phyloP scores from a whole-genome alignment of 768 basidiomycete species.

The Cyclocybe cylindracea region DNA sequence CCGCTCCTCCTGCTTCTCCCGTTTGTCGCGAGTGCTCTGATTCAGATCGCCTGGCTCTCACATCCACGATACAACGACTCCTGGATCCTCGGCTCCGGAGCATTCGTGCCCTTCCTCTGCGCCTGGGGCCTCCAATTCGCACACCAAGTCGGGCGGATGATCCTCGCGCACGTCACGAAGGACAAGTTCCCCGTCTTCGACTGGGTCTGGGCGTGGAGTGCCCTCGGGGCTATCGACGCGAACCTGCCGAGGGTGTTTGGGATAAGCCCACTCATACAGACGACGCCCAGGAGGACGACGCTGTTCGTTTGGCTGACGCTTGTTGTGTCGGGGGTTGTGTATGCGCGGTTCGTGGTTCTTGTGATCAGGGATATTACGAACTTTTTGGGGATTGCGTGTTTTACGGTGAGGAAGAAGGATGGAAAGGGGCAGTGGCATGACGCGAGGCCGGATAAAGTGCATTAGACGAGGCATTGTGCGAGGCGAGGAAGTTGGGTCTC shows the following conservation, averaged over 20 bases:
- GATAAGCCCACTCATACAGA: conserved; percentile 77
- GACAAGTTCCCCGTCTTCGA: conserved; percentile 86
- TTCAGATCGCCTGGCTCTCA: conserved; percentile 83
- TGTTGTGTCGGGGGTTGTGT: conserved; percentile 65
- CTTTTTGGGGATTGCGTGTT: conserved; percentile 92
- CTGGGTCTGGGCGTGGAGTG: conserved; percentile 82
- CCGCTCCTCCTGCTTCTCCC: conserved; percentile 75
- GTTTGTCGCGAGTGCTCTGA: conserved; percentile 66
- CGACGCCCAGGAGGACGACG: conserved; percentile 49
- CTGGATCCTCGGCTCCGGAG: conserved; percentile 70
- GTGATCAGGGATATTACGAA: conserved; percentile 89
- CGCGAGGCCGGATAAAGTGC: conserved; percentile 11
- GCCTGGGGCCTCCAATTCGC: conserved; percentile 94
- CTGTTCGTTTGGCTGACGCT: conserved; percentile 77
- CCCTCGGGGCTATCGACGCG: conserved; percentile 79
- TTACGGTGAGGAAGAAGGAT: conserved; percentile 88
- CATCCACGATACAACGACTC: conserved; percentile 62
- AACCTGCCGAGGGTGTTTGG: conserved; percentile 67
- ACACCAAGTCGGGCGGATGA: conserved; percentile 90
- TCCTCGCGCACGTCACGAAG: conserved; percentile 89
- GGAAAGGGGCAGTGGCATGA: conserved; percentile 58
- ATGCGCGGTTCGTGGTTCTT: conserved; percentile 76
- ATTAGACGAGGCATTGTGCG: neutral
- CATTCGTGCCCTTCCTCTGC: conserved; percentile 85
- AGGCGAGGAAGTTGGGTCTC: neutral